phyloP scores from a whole-genome alignment of 352 stramenopile species.

The Phytophthora melonis region DNA sequence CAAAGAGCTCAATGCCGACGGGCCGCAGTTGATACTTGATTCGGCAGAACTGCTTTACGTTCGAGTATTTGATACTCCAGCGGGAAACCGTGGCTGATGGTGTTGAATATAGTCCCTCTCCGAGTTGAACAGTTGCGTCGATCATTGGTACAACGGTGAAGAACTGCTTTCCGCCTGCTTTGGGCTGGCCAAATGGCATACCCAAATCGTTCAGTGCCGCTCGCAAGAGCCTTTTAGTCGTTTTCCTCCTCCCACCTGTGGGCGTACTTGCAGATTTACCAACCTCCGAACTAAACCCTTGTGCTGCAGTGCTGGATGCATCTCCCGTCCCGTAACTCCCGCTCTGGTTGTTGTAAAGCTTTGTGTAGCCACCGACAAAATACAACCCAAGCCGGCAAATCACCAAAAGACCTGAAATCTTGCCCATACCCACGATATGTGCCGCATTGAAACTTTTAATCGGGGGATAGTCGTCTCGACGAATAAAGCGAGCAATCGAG shows the following conservation, averaged over 20 bases:
- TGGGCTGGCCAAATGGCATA: constrained; percentile 54
- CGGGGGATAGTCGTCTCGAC: constrained; percentile 70
- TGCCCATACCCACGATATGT: constrained; percentile 70
- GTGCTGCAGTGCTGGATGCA: background rate
- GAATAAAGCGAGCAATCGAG: constrained; percentile 68
- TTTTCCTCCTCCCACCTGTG: constrained; percentile 45
- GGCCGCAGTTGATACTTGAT: constrained; percentile 85
- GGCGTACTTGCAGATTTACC: constrained; percentile 11
- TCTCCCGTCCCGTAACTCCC: background rate
- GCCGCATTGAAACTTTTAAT: constrained; percentile 64
- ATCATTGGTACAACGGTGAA: constrained; percentile 61
- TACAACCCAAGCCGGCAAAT: constrained; percentile 65
- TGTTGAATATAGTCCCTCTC: background rate
- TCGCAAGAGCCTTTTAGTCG: constrained; percentile 59
- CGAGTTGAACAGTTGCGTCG: background rate
- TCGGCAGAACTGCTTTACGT: constrained; percentile 80
- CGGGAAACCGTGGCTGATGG: constrained; percentile 28
- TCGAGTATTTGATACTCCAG: constrained; percentile 71
- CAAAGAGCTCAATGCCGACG: constrained; percentile 82
- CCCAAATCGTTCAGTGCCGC: constrained; percentile 64
- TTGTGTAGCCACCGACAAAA: constrained; percentile 75
- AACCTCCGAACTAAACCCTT: background rate
- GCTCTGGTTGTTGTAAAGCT: constrained; percentile 43
- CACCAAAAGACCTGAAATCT: constrained; percentile 62
- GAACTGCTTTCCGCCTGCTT: constrained; percentile 39